Base-by-base conservation (phyloP, 2,329 filamentous ascomycete species). In the Elsinoe arachidis region DNA sequence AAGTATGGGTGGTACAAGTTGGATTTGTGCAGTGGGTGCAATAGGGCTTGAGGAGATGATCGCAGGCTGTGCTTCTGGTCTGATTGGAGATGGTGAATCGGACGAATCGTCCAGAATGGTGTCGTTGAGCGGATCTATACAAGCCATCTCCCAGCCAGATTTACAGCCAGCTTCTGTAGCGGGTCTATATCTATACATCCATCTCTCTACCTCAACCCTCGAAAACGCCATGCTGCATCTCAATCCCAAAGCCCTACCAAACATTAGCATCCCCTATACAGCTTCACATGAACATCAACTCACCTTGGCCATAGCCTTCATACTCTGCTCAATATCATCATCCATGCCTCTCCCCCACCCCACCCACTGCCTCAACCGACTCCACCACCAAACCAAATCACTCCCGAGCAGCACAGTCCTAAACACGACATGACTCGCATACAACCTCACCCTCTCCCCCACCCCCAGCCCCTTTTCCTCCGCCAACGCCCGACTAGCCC, bases 221-320 rank as follows among this genome's bases (percentile, higher is more conserved):
- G 73, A 96, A 96, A 2, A 96, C 80, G 39, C 85, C 83, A 69
- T 95, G 89, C 68, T 95, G 87, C 63, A 97, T 73, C 71, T 97
- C 91, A 2, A 97, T 83, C 0, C 93, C 93, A 74, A 93, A 90
- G 64, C 95, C 91, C 44, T 37, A 15, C 52, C 12, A 26, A 2
- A 56, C 2, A 58, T 65, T 57, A 65, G 60, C 58, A 59, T 2
- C 12, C 10, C 15, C 30, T 2, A 5, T 15, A 19, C 15, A 14
- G n/a, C 7, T 30, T 44, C 15, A 38, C 19, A 35, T 11, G 56
- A 53, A 37, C 21, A 2, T 2, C 1, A 10, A 63, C 67, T 65
- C 52, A 69, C 67, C 69, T 87, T 89, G 1, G 91, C 92, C 78
- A 96, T 88, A 58, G 79, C 81, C 72, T 82, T 85, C 90, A 97